phyloP scores from a whole-genome alignment of 371 early-diverging fungal species.

The Mucor sp. region DNA sequence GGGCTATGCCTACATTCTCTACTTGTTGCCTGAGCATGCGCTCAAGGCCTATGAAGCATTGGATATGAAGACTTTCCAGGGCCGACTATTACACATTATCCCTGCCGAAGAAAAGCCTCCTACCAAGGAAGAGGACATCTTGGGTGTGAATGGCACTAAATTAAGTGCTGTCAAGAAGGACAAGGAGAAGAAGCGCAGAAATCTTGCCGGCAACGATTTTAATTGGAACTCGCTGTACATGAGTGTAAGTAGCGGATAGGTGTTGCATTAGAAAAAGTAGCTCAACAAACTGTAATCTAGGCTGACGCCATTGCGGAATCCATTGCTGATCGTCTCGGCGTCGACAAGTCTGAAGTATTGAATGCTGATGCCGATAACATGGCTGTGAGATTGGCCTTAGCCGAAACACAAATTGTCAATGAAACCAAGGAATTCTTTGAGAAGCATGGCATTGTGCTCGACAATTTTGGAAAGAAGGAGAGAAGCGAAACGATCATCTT shows the following conservation, averaged over 20 bases:
- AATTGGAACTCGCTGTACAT: slow-evolving; percentile 97
- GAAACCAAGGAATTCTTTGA: slow-evolving; percentile 93
- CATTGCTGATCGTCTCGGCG: slow-evolving; percentile 87
- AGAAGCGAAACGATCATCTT: slow-evolving; percentile 89
- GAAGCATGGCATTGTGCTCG: slow-evolving; percentile 81
- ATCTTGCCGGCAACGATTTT: slow-evolving; percentile 77
- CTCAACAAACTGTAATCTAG: slow-evolving; percentile 32
- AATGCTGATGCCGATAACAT: slow-evolving; percentile 85
- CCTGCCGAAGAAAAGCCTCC: slow-evolving; percentile 88
- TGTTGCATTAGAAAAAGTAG: neutral
- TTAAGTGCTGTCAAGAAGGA: slow-evolving; percentile 76
- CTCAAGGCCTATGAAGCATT: slow-evolving; percentile 80
- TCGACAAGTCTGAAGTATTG: slow-evolving; percentile 87
- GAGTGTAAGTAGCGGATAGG: slow-evolving; percentile 63
- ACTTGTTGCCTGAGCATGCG: slow-evolving; percentile 90
- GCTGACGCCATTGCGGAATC: slow-evolving; percentile 93
- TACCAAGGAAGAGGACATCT: slow-evolving; percentile 61
- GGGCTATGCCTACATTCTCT: slow-evolving; percentile 92
- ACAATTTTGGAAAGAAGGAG: slow-evolving; percentile 74
- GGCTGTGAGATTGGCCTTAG: slow-evolving; percentile 93
- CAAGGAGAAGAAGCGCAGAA: slow-evolving; percentile 78
- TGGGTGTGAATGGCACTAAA: slow-evolving; percentile 59
- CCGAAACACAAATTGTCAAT: slow-evolving; percentile 93
- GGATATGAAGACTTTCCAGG: slow-evolving; percentile 88
- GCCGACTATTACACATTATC: slow-evolving; percentile 85